Percentiles rank a stretch among this genome's conserved stretches.
Conservation (phyloP, 164 flowering plant genomes). For the Magnolia officinalis region DNA sequence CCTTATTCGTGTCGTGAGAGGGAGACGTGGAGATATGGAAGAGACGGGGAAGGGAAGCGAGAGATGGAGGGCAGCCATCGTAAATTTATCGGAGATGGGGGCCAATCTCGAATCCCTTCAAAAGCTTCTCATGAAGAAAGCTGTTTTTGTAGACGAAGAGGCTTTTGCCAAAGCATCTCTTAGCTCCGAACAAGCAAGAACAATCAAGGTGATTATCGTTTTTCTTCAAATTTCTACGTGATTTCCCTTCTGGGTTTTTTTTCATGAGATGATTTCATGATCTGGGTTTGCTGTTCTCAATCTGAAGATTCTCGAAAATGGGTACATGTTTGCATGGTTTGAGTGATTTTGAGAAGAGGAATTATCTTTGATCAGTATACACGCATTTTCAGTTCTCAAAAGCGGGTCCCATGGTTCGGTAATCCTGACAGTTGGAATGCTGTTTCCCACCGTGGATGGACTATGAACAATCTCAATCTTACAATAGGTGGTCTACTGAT, state of each 20-base stretch:
- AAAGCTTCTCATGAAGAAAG: constrained; percentile 66
- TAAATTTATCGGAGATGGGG: constrained; percentile 69
- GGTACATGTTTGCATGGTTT: no score
- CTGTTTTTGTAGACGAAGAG: constrained; percentile 82
- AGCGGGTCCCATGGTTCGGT: no score
- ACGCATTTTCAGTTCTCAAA: no score
- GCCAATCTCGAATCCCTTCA: constrained; percentile 70
- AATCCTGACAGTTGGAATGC: no score
- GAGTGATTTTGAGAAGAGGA: no score
- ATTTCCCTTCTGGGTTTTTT: constrained; percentile 8
- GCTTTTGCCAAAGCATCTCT: constrained; percentile 76
- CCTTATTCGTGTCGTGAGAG: no score
- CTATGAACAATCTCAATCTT: no score
- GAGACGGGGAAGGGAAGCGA: constrained; percentile 54
- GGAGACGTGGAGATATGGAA: constrained; percentile 19
- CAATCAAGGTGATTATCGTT: constrained; percentile 58
- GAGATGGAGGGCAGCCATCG: constrained; percentile 75
- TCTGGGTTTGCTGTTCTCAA: neutral
- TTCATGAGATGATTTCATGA: neutral
- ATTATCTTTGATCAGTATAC: no score
- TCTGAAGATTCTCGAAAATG: neutral
- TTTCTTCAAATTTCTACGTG: neutral
- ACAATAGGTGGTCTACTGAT: no score
- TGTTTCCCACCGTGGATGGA: no score
- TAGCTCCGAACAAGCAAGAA: constrained; percentile 70